Evolutionary conservation across 169 alveolate species (phyloP), one percentile per base, ranked within the genome.

Genomic region (Cryptosporidium xiaoi): DNA sequence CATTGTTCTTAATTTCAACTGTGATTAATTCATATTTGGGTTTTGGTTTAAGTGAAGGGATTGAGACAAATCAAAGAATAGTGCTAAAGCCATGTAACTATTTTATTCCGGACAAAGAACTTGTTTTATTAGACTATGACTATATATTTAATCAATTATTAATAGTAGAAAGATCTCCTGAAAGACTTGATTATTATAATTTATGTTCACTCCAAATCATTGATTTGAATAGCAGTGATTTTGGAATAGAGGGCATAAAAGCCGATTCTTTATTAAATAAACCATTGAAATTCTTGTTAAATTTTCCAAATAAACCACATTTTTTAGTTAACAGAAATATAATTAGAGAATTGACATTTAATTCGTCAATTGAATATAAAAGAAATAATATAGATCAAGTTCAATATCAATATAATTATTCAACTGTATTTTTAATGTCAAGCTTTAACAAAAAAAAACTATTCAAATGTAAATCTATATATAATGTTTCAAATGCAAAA

Each of bases 91-190:
- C 33, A 16, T 48, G 69, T 3, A 77, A 62, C 18, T 77, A 58
- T 44, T 15, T 13, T 18, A 34, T 77, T 44, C 87, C 87, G 18
- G 87, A 77, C 15, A 77, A 50, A 77, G 87, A 77, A 29, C 55
- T 77, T 20, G 71, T 77, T 20, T 16, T 77, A 48, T 60, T 77
- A 48, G 87, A 77, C 36, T 77, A 62, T 7, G 87, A 77, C 27
- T 48, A 29, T 40, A 10, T 60, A 29, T 24, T 27, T 62, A 77
- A 62, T 4, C 77, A 60, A 8, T 5, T 77, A 7, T 20, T 77
- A 18, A 34, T 48, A n/a, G 71, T 77, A 34, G 87, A 77, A 50
- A 77, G 87, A 46, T 77, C 87, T 1, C 87, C 87, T 8, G 87
- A 77, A 5, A 77, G 87, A 77, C 55, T 77, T 3, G 77, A 77